Percentiles rank a stretch among this genome's conserved stretches.
phyloP scores from a whole-genome alignment of 2,329 filamentous ascomycete genomes.

The Monosporascus ibericus region DNA sequence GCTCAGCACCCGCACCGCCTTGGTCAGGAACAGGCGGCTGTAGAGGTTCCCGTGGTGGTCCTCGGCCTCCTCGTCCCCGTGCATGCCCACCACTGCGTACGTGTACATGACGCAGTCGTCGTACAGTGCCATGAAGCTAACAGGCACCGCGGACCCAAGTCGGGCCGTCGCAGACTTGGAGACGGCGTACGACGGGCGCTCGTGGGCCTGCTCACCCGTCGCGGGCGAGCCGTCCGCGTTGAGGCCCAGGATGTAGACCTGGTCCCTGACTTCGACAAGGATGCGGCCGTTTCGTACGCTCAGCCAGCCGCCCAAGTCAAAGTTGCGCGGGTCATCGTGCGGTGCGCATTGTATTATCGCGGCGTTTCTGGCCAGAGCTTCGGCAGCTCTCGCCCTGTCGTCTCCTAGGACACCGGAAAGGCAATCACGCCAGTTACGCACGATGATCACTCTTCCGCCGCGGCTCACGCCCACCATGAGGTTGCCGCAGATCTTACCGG shows the following conservation, averaged over 20 bases:
- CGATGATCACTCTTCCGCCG: slow-evolving; percentile 36
- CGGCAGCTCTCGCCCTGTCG: slow-evolving; percentile 8
- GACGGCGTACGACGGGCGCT: slow-evolving; percentile 23
- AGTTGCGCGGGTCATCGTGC: slow-evolving; percentile 25
- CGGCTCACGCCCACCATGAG: slow-evolving; percentile 38
- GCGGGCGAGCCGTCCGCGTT: slow-evolving; percentile 26
- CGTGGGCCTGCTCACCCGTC: slow-evolving; percentile 7
- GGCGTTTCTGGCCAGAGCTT: slow-evolving; percentile 19
- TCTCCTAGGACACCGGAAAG: slow-evolving; percentile 8
- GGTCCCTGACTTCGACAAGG: slow-evolving; percentile 37
- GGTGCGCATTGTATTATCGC: slow-evolving; percentile 35
- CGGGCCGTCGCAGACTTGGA: slow-evolving; percentile 2
- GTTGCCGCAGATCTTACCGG: slow-evolving; percentile 34
- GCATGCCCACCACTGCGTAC: slow-evolving; percentile 22
- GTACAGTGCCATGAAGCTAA: slow-evolving; percentile 40
- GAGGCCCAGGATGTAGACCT: slow-evolving; percentile 35
- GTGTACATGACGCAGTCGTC: slow-evolving; percentile 42
- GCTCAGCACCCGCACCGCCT: slow-evolving; percentile 9
- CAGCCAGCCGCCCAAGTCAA: slow-evolving; percentile 41
- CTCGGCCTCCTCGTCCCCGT: not conserved
- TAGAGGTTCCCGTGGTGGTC: not conserved
- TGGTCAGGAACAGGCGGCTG: slow-evolving; percentile 7
- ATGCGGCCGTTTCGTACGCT: slow-evolving; percentile 33
- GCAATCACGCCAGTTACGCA: slow-evolving; percentile 34
- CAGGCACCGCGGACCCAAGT: slow-evolving; percentile 28